phyloP scores from a whole-genome alignment of 2,329 filamentous ascomycete genomes.

The Fonsecaea monophora region DNA sequence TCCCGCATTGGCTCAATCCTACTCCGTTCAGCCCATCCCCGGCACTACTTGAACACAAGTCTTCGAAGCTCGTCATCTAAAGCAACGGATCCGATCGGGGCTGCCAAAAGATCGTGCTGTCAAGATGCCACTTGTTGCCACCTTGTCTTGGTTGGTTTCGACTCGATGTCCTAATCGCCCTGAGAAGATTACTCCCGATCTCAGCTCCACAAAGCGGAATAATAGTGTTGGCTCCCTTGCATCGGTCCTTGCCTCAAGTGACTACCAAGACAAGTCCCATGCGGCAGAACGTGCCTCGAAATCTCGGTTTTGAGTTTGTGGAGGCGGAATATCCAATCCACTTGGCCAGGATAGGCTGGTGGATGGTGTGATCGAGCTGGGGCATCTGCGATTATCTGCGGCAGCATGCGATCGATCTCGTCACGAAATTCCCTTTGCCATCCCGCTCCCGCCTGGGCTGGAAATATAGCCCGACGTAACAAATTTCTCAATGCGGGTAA shows the following conservation, averaged over 20 bases:
- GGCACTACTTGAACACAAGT: not conserved
- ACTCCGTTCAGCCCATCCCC: not conserved
- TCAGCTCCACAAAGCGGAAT: not conserved
- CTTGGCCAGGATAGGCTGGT: not conserved
- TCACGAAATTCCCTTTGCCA: not conserved
- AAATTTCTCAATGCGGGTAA: not conserved
- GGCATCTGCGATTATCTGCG: not conserved
- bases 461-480: not conserved
- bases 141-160: not conserved
- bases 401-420: not conserved
- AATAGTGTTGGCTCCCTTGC: not conserved
- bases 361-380: conserved; percentile 7
- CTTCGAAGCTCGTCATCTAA: not conserved
- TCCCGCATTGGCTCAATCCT: not conserved
- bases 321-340: not conserved
- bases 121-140: conserved; percentile 3
- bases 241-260: not conserved
- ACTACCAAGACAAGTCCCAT: not conserved
- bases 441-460: not conserved
- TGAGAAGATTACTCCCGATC: not conserved
- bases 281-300: not conserved
- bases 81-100: conserved; percentile 1
- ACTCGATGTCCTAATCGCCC: not conserved
- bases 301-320: not conserved
- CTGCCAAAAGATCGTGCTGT: not conserved